Percentiles rank a stretch among this genome's conserved stretches.
Conservation (phyloP, 176 grass and related monocot species). For the Bromus sterilis region DNA sequence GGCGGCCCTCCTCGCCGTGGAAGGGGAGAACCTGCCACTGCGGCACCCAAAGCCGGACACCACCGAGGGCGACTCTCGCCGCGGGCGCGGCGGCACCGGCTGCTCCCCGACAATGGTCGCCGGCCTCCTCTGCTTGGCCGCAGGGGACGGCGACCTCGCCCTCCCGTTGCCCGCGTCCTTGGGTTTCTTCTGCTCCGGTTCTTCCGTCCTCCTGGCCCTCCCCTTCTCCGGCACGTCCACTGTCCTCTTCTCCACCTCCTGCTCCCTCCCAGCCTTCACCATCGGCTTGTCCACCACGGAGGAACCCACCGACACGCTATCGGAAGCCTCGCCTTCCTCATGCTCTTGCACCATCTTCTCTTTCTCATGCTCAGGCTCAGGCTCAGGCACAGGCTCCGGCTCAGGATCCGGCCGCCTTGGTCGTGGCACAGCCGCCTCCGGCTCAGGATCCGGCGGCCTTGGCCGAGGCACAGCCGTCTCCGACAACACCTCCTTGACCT, state of each 20-base stretch:
- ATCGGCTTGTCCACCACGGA: neutral
- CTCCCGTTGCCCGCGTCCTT: neutral
- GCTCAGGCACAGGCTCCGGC: neutral
- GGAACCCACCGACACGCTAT: slow-evolving; percentile 6
- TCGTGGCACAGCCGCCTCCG: slow-evolving; percentile 26
- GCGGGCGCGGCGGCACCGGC: neutral
- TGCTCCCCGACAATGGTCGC: neutral
- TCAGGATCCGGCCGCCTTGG: neutral
- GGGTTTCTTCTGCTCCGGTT: neutral
- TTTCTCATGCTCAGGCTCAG: neutral
- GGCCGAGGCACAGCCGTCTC: slow-evolving; percentile 22
- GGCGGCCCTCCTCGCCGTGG: slow-evolving; percentile 24
- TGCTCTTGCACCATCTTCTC: neutral
- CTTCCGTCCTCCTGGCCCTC: neutral
- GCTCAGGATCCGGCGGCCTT: slow-evolving; percentile 1
- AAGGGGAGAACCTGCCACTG: slow-evolving; percentile 46
- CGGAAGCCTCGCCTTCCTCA: slow-evolving; percentile 2
- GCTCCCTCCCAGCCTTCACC: neutral
- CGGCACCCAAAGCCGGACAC: slow-evolving; percentile 46
- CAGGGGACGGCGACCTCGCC: slow-evolving; percentile 32
- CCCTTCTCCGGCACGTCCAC: neutral
- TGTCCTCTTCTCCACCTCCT: slow-evolving; percentile 6
- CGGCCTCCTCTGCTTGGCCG: slow-evolving; percentile 8
- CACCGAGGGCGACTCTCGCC: slow-evolving; percentile 33
- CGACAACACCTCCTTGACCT: slow-evolving; percentile 58